Evolutionary conservation across 2,329 filamentous ascomycete species (phyloP).

Genomic region (Ophiosphaerella narmari): DNA sequence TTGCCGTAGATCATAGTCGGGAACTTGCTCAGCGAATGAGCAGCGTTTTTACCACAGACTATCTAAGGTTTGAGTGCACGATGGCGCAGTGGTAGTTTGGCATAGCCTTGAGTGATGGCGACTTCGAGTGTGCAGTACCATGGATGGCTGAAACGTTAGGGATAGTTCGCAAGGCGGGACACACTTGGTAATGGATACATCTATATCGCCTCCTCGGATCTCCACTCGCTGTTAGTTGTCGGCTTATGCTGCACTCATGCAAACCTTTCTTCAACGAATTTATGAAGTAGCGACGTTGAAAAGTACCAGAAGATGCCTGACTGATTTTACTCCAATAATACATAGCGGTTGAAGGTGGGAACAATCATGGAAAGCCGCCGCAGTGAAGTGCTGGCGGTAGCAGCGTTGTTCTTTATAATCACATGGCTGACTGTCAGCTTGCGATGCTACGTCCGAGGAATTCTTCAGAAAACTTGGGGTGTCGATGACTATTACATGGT

Average conservation of each 20-base stretch:
- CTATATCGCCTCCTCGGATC: background rate
- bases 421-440: constrained; percentile 46
- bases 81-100: too few relatives aligned
- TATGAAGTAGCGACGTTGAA: background rate
- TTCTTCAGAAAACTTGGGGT: constrained; percentile 46
- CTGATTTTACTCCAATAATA: background rate
- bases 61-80: background rate
- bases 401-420: constrained; percentile 45
- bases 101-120: too few relatives aligned
- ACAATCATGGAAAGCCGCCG: constrained; percentile 23
- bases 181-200: background rate
- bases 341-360: background rate
- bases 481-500: constrained; percentile 50
- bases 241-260: background rate
- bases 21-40: constrained; percentile 6
- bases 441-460: constrained; percentile 45
- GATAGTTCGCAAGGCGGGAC: background rate
- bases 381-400: constrained; percentile 32
- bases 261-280: background rate
- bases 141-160: constrained; percentile 1
- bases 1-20: background rate
- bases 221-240: too few relatives aligned
- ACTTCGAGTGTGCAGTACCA: too few relatives aligned
- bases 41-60: background rate
- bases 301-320: background rate